Evolutionary conservation across 305 asterid species (phyloP).

Genomic region (Caryopteris hybrid): DNA sequence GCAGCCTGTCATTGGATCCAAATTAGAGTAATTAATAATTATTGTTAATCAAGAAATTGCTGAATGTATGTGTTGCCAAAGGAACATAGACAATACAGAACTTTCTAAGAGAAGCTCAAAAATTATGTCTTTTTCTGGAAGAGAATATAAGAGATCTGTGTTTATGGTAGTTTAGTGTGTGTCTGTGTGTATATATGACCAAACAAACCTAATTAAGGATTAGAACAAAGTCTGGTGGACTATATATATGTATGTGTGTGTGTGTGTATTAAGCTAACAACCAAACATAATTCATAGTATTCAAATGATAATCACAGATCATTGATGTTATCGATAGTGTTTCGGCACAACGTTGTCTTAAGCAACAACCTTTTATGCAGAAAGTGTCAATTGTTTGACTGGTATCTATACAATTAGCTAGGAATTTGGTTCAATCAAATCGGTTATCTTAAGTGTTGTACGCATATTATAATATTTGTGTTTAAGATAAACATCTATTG

Average conservation of each 20-base stretch:
- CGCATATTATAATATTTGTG: no score
- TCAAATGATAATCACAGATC: neutral
- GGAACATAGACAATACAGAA: constrained; percentile 12
- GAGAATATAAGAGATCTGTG: constrained; percentile 20
- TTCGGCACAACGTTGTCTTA: constrained; percentile 27
- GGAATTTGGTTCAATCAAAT: no score
- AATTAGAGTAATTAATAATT: neutral
- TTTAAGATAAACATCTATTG: no score
- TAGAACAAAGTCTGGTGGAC: constrained; percentile 7
- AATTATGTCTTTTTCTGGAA: constrained; percentile 20
- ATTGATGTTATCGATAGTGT: neutral
- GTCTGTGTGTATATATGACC: neutral
- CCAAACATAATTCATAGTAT: constrained; percentile 12
- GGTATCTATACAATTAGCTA: neutral
- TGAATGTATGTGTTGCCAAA: constrained; percentile 15
- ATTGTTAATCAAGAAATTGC: constrained; percentile 6
- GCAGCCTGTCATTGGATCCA: constrained; percentile 11
- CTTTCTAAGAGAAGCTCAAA: constrained; percentile 26
- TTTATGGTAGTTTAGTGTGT: neutral
- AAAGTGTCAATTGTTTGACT: constrained; percentile 11
- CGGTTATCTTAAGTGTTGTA: no score
- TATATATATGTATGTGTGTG: no score
- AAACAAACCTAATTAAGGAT: neutral
- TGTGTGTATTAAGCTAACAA: constrained; percentile 14
- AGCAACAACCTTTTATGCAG: constrained; percentile 15